phyloP scores from a whole-genome alignment of 129 eudicot species.

The Ambrosia trifida region DNA sequence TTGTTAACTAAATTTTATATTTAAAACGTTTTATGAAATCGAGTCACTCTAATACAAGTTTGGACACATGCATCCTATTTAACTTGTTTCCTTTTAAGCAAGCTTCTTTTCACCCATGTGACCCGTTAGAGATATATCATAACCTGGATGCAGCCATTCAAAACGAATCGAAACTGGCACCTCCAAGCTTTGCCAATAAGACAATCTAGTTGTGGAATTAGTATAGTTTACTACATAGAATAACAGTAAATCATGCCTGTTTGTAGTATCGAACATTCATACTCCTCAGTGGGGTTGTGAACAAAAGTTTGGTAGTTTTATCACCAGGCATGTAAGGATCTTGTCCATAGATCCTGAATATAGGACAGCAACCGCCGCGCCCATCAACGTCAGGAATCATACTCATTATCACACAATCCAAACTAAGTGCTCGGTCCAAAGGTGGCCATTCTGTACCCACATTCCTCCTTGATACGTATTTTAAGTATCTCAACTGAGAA shows the following conservation, averaged over 20 bases:
- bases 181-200: slow-evolving; percentile 6
- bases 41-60: neutral
- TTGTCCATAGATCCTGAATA: slow-evolving; percentile 71
- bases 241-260: slow-evolving; percentile 49
- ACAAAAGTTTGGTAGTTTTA: slow-evolving; percentile 60
- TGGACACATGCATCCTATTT: neutral
- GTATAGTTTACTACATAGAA: neutral
- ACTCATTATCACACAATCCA: slow-evolving; percentile 78
- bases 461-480: slow-evolving; percentile 79
- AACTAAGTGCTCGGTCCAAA: slow-evolving; percentile 55
- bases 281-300: slow-evolving; percentile 56
- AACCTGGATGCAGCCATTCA: slow-evolving; percentile 1
- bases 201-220: neutral
- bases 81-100: slow-evolving; percentile 9
- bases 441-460: slow-evolving; percentile 80
- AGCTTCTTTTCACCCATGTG: neutral
- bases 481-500: slow-evolving; percentile 82
- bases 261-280: slow-evolving; percentile 55
- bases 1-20: neutral
- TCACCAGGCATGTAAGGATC: slow-evolving; percentile 77
- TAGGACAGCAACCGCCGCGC: slow-evolving; percentile 78
- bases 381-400: slow-evolving; percentile 73
- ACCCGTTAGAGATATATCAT: neutral
- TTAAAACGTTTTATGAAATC: neutral
- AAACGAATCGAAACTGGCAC: neutral